Evolutionary conservation across 2,329 filamentous ascomycete genomes (phyloP), one percentile per base, ranked within the genome.

Genomic region (Ophiostoma fasciatum): DNA sequence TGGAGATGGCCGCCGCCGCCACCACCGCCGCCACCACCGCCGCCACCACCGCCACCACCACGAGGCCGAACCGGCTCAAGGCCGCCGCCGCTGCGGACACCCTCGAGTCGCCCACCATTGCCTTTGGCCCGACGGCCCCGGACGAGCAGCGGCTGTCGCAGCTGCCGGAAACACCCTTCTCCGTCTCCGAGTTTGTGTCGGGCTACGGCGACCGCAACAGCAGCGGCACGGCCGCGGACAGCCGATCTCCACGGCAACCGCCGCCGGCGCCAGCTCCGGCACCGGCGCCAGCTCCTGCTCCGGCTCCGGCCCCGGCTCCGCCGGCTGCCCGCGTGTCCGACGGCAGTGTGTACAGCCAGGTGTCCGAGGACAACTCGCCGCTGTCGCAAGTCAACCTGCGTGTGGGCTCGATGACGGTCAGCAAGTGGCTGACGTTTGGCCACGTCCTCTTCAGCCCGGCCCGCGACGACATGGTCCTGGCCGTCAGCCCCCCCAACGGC

Each of bases 341-440:
- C 33, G 57, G 58, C 28, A 63, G 60, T 40, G 55, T 56, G 36
- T 61, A 62, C 45, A 68, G 63, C 39, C 58, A 54, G 32, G 55
- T 59, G 3, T 66, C 66, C 0, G 64, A 71, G 14, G 68, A 74
- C 43, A 71, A 68, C 40, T 74, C 75, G 2, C 73, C 76, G 2
- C 57, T 78, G 15, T 71, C 74, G 0, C 77, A 79, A 51, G 78
- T 84, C 42, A 84, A 85, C 49, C 66, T 90, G 17, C 69, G 82
- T 2, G 76, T 84, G 13, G 82, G 78, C 5, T 84, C 82, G 3
- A 75, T 90, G 63, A 85, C 82, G 41, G 82, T 85, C 18, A 85
- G 79, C 63, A 87, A 87, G 51, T 90, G 82, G 82, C 68, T 90
- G 18, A 83, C 79, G 0, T 88, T 88, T 51, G 82, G 82, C 1